phyloP scores from a whole-genome alignment of 2,329 filamentous ascomycete species.

The Fusarium sp. region DNA sequence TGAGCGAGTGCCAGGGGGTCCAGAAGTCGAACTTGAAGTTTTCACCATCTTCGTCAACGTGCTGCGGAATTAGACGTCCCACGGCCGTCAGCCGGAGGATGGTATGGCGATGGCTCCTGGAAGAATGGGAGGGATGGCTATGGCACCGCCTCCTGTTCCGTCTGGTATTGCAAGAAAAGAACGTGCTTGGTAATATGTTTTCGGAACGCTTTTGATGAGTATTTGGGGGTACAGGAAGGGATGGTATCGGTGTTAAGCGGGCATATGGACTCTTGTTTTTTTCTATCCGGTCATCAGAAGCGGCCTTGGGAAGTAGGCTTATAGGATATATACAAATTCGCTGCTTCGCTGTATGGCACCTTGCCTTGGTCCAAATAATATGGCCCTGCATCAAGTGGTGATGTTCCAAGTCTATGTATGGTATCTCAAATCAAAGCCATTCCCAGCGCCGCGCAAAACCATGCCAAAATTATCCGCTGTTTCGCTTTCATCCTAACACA shows the following conservation, averaged over 20 bases:
- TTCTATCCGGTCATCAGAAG: conserved; percentile 11
- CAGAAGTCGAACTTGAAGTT: conserved; percentile 80
- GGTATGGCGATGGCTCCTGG: conserved; percentile 5
- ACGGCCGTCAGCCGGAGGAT: conserved; percentile 12
- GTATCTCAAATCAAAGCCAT: conserved; percentile 44
- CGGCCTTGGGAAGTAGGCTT: conserved; percentile 1
- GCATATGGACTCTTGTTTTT: conserved; percentile 5
- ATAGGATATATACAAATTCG: conserved; percentile 19
- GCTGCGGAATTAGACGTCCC: conserved; percentile 56
- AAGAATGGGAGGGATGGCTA: neutral
- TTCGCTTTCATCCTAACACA: neutral
- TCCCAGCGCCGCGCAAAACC: conserved; percentile 46
- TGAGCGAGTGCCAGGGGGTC: conserved; percentile 65
- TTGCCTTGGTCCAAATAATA: neutral
- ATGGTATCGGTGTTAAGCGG: conserved; percentile 26
- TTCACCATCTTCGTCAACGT: conserved; percentile 81
- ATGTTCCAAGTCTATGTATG: conserved; percentile 42
- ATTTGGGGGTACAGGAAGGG: conserved; percentile 5
- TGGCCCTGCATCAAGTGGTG: conserved; percentile 18
- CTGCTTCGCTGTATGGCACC: conserved; percentile 4
- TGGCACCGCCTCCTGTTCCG: conserved; percentile 3
- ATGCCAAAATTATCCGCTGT: conserved; percentile 20
- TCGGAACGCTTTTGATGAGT: conserved; percentile 21
- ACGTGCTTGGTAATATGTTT: neutral
- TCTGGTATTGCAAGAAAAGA: neutral